Evolutionary conservation across 2,329 filamentous ascomycete genomes (phyloP), one percentile per base, ranked within the genome.

Genomic region (Onygena corvina): DNA sequence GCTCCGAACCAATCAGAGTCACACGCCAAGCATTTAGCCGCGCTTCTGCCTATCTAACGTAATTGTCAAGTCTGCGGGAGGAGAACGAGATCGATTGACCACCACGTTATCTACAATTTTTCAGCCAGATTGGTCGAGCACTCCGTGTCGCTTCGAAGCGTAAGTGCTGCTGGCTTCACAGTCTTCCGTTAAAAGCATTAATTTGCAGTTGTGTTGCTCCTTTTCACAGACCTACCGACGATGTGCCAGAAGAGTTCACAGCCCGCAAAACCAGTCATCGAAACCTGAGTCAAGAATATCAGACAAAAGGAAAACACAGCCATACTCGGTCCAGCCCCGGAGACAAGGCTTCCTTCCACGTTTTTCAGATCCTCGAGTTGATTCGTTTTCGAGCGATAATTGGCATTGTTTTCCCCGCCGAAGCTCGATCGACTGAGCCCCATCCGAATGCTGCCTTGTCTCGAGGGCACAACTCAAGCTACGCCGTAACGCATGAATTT

Each of bases 41-140:
- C 38, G 38, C 25, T 27, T 42, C 27, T 27, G 38, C 38, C 38
- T 42, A 42, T 42, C 38, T 27, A 42, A 42, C 38, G 38, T 42
- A 42, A 42, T 35, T 42, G 27, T 42, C 38, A 42, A 21, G 21
- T 42, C 21, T 27, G 38, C 20, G 38, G 16, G 16, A 27, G 14
- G 11, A 20, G 11, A 9, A 40, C 18, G 36, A 23, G n/a, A n/a
- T n/a, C n/a, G n/a, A n/a, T n/a, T n/a, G n/a, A n/a, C n/a, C n/a
- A n/a, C n/a, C n/a, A n/a, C n/a, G n/a, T n/a, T n/a, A n/a, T n/a
- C n/a, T n/a, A n/a, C n/a, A n/a, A n/a, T n/a, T n/a, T n/a, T n/a
- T n/a, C n/a, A n/a, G n/a, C n/a, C n/a, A n/a, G n/a, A n/a, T n/a
- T n/a, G n/a, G n/a, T n/a, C n/a, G n/a, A n/a, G n/a, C n/a, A n/a